Base-by-base conservation (phyloP, 257 asterid genomes). In the Nicotiana attenuata region DNA sequence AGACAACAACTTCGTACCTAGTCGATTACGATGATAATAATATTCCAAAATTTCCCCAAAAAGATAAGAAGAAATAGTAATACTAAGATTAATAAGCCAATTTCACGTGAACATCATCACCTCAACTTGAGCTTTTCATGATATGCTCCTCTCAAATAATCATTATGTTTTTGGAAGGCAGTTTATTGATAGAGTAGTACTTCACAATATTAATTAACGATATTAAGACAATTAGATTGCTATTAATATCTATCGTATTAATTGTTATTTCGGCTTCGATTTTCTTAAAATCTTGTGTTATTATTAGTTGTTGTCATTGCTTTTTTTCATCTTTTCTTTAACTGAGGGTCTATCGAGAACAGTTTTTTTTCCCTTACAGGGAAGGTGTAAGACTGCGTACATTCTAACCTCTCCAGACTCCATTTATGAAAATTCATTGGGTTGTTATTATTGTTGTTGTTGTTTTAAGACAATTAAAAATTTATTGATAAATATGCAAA, bases 71-170 rank as follows among this genome's bases (percentile, higher is more conserved):
- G 59, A 47, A 75, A 22, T 15, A 60, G n/a, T 0, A 52, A 26
- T 20, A 22, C 5, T 71, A 55, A 15, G 31, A 4, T 35, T 13
- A 10, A 24, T 71, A 38, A 2, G 63, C 10, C 63, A 56, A 19
- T 28, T 56, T 56, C 78, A 71, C 78, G 57, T 71, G 78, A 71
- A 31, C 5, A 71, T 71, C 77, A 38, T 71, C 26, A 69, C 52
- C 50, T 19, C 57, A 71, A 71, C 17, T 71, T 71, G 7, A 71
- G 55, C 22, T 38, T 71, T 71, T 15, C 57, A 71, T 71, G 57
- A 71, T 71, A 24, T 57, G 24, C 24, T 7, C 24, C 64, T 57
- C 24, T 57, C 64, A 57, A 19, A 57, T 17, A 57, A 57, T 57
- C 26, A 57, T 19, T 17, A 17, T 57, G 64, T 6, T 17, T 57